Base-by-base conservation (phyloP, 257 asterid species). In the Capsicum pubescens region DNA sequence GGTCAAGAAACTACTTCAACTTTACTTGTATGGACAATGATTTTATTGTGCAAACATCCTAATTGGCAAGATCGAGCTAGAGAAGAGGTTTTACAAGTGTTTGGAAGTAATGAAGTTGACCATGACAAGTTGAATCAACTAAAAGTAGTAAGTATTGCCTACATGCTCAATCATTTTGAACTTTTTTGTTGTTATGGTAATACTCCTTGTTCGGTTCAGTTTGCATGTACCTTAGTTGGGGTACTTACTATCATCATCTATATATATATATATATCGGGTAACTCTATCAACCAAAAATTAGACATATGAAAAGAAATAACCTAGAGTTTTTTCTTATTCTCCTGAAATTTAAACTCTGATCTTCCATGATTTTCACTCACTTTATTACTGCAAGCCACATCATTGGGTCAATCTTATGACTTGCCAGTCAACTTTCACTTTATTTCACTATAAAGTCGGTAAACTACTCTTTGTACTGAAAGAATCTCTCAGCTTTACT, bases 51-150 rank as follows among this genome's bases (percentile, higher is more conserved):
- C 35, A 84, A 82, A 7, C 68, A 84, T 79, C 14, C 76, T 1
- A 85, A 39, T 46, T 87, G 89, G 89, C 89, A 87, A 74, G 78
- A 13, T 2, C 82, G 66, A 26, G 89, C 86, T 6, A 84, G 89
- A 50, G 87, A 84, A 9, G 89, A 87, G 66, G 85, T 84, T 69
- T 17, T 58, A 16, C 89, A 59, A n/a, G 83, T 78, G 35, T 55
- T 87, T 68, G 84, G 86, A 36, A 68, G 11, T 16, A 59, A 70
- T 7, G 81, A 77, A 59, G 21, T 84, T 19, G 89, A 82, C 48
- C 50, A 64, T 78, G 86, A 84, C 11, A 70, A 68, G 42, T 71
- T 86, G 72, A 86, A 77, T 81, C 87, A 59, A 44, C 69, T 85
- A 55, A 85, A 81, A 72, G 17, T 72, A n/a, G 87, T 85, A 85